Evolutionary conservation across 306 rosid species (phyloP), one percentile per base, ranked within the genome.

Genomic region (Inga leiocalycina): DNA sequence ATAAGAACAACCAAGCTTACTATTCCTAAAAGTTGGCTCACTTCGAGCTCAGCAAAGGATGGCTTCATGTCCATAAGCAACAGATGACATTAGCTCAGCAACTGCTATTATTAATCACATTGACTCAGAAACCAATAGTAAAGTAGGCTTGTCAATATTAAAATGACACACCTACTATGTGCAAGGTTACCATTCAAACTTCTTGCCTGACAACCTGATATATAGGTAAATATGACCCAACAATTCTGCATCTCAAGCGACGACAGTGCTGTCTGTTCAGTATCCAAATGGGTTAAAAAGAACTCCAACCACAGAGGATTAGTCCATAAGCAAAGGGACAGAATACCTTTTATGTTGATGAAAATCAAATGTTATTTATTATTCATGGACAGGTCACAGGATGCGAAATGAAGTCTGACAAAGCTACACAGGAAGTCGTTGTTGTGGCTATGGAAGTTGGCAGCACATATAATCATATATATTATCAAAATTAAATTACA

Each of bases 51-150:
- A 46, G 46, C 54, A 76, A 77, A 41, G 56, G 76, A 7, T n/a
- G 12, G 75, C 20, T 13, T 12, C 27, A 49, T 71, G 57, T 45
- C 41, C 7, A 22, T 41, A 71, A 71, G 34, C 10, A 70, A 44
- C 4, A 71, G 65, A 32, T 30, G 70, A 76, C 41, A 75, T 14
- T 1, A 17, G 75, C 59, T 75, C 81, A 73, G 71, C 51, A 77
- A 87, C 85, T 46, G 73, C 81, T 56, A 39, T 68, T 59, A 57
- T 83, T 57, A 68, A 43, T 81, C 62, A 69, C 30, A 74, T 66
- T 22, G 62, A 78, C 45, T 79, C 37, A 77, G 70, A 71, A 78
- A 76, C 56, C 65, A 67, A 67, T 41, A 73, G 64, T 20, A 8
- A 22, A 59, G 41, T 3, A 24, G 51, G 15, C 46, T 65, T 49